Base-by-base conservation (phyloP, 306 rosid genomes). In the Cyclanthera cordifolia region DNA sequence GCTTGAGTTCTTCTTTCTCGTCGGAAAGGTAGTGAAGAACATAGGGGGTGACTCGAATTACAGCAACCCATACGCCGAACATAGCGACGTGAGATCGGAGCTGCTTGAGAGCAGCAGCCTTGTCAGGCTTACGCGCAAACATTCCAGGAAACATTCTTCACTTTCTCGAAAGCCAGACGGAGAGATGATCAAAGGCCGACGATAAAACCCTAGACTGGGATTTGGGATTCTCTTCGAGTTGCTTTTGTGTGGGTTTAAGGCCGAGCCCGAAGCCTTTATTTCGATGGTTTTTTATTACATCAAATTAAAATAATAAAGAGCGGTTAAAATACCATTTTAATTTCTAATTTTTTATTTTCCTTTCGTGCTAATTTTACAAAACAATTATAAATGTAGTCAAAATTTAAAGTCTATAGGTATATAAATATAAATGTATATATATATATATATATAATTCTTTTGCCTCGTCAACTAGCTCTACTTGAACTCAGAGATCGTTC, bases 71-170 rank as follows among this genome's bases (percentile, higher is more conserved):
- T 1, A 88, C 80, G 2, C 97, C 95, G 72, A 93, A 93, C 94
- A 83, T 69, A 43, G 87, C 86, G 10, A 69, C 96, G 61, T 93
- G 97, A 71, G 87, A 69, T 58, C 79, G 83, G 13, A 93, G 91
- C 85, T 93, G 95, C 88, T 86, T 86, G 75, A 90, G 59, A 41
- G 96, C 97, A 16, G 52, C 88, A 27, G 85, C 87, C 79, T 93
- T 93, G 67, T 93, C 96, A 0, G 99, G 99, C 85, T 87, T 93
- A 37, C 88, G 89, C 95, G 86, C 81, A 64, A 90, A 90, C 98
- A 89, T 87, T 25, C 98, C 98, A 0, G 96, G 95, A 81, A 90
- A 93, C 99, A 93, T 74, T 70, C 28, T 21, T 32, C 6, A 34
- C 6, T n/a, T 39, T 4, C 47, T n/a, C n/a, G n/a, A n/a, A n/a